Percentiles rank a stretch among this genome's conserved stretches.
These are phyloP conservation scores for Triticum monococcum DNA, from an alignment of 176 grass and related monocot species.

Conservation along the genomic window DNA sequence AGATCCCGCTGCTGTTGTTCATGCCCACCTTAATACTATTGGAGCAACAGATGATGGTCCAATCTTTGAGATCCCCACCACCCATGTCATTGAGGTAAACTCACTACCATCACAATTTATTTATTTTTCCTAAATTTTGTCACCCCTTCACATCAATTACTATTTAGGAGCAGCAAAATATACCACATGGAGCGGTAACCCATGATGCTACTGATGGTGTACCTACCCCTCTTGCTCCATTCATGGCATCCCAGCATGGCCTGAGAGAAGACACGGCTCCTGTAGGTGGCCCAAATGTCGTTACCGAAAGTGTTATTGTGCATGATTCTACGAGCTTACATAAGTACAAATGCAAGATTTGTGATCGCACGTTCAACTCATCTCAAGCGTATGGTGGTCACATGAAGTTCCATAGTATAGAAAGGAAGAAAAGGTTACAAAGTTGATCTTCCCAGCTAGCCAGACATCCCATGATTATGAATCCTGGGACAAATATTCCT, in stretches of 20 bases:
- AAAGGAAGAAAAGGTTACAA: neutral
- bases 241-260: neutral
- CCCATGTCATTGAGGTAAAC: neutral
- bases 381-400: conserved; percentile 33
- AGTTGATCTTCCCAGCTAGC: neutral
- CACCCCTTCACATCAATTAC: neutral
- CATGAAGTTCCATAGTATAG: conserved; percentile 27
- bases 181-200: too few species aligned
- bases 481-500: neutral
- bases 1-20: neutral
- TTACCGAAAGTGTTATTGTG: neutral
- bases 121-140: neutral
- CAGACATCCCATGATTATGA: neutral
- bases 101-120: neutral
- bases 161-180: neutral
- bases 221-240: neutral
- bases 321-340: neutral
- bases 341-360: neutral
- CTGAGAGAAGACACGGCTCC: neutral
- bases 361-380: neutral
- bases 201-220: neutral
- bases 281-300: neutral
- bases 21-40: neutral
- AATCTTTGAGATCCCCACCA: neutral
- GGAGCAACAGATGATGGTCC: neutral